These are phyloP conservation scores for Brasenia schreberi DNA, from an alignment of 164 flowering plant species.

Conservation along the genomic window DNA sequence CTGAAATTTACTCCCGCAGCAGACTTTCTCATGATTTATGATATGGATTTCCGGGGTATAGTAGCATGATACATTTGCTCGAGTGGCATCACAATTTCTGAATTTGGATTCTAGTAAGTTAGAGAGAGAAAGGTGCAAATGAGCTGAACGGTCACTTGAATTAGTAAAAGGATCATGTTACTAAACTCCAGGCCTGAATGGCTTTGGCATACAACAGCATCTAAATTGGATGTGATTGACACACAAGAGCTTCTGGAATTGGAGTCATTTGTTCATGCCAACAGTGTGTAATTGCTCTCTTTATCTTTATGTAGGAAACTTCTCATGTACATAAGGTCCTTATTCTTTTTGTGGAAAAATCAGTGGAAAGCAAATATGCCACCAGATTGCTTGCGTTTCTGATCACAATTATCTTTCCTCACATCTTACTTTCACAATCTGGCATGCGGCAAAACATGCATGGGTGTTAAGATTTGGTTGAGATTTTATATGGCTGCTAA, in stretches of 20 bases:
- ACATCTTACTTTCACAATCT: no score
- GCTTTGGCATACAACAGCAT: neutral
- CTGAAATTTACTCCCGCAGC: conserved; percentile 1
- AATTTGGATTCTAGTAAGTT: no score
- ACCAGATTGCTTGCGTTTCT: neutral
- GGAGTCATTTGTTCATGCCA: neutral
- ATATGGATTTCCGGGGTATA: neutral
- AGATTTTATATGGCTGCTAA: no score
- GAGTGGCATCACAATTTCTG: neutral
- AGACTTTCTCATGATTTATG: neutral
- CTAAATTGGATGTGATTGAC: no score
- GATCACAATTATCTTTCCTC: no score
- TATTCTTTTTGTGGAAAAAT: neutral
- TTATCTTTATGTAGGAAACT: neutral
- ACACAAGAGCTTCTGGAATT: no score
- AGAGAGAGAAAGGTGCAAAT: neutral
- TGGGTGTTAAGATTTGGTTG: no score
- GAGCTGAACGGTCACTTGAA: neutral
- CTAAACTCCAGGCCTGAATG: neutral
- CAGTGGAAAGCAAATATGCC: neutral
- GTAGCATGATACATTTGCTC: neutral
- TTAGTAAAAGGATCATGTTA: neutral
- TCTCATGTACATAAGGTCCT: neutral
- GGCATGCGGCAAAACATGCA: no score
- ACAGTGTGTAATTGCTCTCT: neutral